Conservation (phyloP, 176 grass and related monocot genomes). For the Carex pumila region DNA sequence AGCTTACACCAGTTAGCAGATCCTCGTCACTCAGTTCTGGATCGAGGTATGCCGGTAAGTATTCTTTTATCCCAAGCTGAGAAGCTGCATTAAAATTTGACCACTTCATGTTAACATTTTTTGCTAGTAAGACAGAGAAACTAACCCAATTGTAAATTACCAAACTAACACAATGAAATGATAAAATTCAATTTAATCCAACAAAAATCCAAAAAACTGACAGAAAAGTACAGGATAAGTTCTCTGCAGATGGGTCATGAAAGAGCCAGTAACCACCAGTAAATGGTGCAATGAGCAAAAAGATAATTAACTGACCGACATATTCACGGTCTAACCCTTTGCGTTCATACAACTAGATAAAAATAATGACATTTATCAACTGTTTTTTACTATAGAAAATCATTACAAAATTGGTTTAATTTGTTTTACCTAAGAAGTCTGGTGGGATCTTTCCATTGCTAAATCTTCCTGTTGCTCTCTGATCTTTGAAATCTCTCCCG, state of each 20-base stretch:
- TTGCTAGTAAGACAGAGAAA: not conserved
- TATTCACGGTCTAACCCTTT: not conserved
- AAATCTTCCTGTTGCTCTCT: constrained; percentile 18
- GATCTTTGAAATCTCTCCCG: constrained; percentile 11
- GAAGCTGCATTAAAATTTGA: constrained; percentile 20
- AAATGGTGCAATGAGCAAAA: not conserved
- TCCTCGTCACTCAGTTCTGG: constrained; percentile 19
- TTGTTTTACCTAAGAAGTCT: constrained; percentile 11
- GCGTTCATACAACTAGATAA: not conserved
- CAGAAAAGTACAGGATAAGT: not conserved
- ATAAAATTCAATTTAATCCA: not conserved
- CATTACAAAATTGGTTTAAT: not conserved
- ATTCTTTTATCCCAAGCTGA: constrained; percentile 29
- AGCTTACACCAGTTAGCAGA: constrained; percentile 25
- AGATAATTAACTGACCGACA: not conserved
- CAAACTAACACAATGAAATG: not conserved
- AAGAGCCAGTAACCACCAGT: not conserved
- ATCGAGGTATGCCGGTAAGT: constrained; percentile 26
- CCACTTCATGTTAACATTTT: not conserved
- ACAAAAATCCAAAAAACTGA: not conserved
- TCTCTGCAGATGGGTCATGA: not conserved
- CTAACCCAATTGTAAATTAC: not conserved
- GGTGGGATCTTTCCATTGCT: constrained; percentile 23
- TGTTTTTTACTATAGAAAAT: not conserved
- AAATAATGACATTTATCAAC: not conserved